Evolutionary conservation across 345 rosid genomes (phyloP).

Genomic region (Excoecaria cochinchinensis): DNA sequence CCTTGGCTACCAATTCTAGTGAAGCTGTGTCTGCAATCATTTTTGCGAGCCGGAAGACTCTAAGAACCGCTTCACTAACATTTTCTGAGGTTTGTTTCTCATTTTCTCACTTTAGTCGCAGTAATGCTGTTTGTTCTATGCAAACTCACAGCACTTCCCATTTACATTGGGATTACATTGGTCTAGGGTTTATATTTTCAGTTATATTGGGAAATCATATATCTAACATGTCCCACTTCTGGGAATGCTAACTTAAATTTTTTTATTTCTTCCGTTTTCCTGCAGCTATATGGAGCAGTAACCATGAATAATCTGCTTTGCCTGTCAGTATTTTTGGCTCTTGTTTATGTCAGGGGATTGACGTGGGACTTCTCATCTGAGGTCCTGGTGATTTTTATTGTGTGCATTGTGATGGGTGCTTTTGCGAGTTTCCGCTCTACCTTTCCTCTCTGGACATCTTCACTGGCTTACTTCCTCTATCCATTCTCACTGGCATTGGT

Average conservation of each 20-base stretch:
- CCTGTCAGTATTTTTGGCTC: slow-evolving; percentile 83
- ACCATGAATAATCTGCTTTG: slow-evolving; percentile 92
- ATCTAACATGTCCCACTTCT: not conserved
- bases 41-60: slow-evolving; percentile 76
- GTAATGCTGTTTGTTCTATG: not conserved
- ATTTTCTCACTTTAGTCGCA: not conserved
- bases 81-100: slow-evolving; percentile 73
- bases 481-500: slow-evolving; percentile 85
- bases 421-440: slow-evolving; percentile 86
- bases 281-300: slow-evolving; percentile 88
- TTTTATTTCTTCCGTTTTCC: slow-evolving; percentile 21
- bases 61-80: slow-evolving; percentile 78
- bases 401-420: slow-evolving; percentile 74
- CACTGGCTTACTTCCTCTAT: slow-evolving; percentile 64
- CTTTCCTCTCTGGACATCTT: slow-evolving; percentile 90
- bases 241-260: slow-evolving; percentile 1
- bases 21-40: slow-evolving; percentile 94
- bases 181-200: too few relatives aligned
- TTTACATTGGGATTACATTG: not conserved
- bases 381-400: slow-evolving; percentile 80
- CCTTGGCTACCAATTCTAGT: slow-evolving; percentile 90
- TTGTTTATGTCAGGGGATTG: slow-evolving; percentile 73
- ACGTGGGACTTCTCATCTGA: slow-evolving; percentile 97
- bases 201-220: not conserved
- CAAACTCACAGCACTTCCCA: not conserved